Evolutionary conservation across 371 early-diverging fungal species (phyloP).

Genomic region (Rhizopus sp.): DNA sequence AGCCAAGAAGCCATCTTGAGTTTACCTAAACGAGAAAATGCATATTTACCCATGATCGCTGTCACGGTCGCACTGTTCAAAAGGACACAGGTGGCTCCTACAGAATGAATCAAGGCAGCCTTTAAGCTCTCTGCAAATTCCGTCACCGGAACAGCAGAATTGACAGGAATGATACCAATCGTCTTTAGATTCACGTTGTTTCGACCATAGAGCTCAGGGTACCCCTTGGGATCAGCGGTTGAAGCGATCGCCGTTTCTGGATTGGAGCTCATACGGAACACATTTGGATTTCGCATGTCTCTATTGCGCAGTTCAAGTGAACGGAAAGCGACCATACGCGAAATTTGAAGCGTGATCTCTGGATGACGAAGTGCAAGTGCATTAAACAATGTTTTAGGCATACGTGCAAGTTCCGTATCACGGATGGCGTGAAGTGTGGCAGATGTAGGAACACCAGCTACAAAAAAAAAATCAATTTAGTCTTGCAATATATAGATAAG

Average conservation of each 20-base stretch:
- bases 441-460: constrained; percentile 72
- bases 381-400: constrained; percentile 94
- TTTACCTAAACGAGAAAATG: constrained; percentile 87
- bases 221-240: constrained; percentile 12
- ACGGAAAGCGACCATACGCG: constrained; percentile 87
- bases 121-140: constrained; percentile 88
- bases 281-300: constrained; percentile 13
- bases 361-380: constrained; percentile 89
- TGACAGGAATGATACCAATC: constrained; percentile 90
- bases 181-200: constrained; percentile 93
- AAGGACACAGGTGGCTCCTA: constrained; percentile 75
- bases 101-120: constrained; percentile 67
- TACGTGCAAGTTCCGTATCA: constrained; percentile 93
- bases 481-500: not conserved
- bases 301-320: constrained; percentile 53
- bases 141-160: constrained; percentile 76
- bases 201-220: constrained; percentile 59
- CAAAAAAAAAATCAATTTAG: constrained; percentile 2
- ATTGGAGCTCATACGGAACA: constrained; percentile 14
- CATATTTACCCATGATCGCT: constrained; percentile 86
- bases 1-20: constrained; percentile 92
- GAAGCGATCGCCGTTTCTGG: constrained; percentile 13
- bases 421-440: constrained; percentile 96
- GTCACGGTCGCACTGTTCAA: constrained; percentile 83
- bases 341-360: constrained; percentile 88